A percentile compares a stretch with the other conserved stretches of the same genome.
phyloP scores from a whole-genome alignment of 148 eudicot species.

The Pouteria glomerata region DNA sequence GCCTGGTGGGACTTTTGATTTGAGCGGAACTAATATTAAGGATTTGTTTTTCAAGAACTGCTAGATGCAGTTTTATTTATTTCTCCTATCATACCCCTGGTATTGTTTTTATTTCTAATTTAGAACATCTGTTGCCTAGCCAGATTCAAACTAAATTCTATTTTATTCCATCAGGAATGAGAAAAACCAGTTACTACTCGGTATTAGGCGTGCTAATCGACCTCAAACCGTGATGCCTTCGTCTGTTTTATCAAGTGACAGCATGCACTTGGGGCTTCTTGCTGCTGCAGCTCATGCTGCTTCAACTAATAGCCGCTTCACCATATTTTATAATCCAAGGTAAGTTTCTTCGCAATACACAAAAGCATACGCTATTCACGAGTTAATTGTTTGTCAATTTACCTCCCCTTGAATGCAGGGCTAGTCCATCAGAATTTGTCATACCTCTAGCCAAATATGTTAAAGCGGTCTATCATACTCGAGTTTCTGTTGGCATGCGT shows the following conservation, averaged over 20 bases:
- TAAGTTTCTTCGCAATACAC: neutral
- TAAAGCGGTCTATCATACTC: conserved; percentile 47
- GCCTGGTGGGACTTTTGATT: neutral
- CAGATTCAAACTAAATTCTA: neutral
- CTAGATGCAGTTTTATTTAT: neutral
- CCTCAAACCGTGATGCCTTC: conserved; percentile 66
- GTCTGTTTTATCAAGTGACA: conserved; percentile 61
- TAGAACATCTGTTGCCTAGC: neutral
- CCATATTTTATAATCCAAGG: conserved; percentile 66
- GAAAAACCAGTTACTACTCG: conserved; percentile 54
- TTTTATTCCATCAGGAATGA: conserved; percentile 42
- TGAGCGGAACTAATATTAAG: neutral
- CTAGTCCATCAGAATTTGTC: conserved; percentile 48
- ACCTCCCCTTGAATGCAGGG: conserved; percentile 25
- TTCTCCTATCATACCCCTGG: neutral
- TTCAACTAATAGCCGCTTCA: conserved; percentile 53
- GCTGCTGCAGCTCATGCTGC: conserved; percentile 75
- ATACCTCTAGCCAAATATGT: conserved; percentile 45
- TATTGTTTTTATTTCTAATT: no score
- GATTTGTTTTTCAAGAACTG: neutral
- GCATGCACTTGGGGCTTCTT: conserved; percentile 67
- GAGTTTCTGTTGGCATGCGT: conserved; percentile 63
- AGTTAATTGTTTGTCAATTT: neutral
- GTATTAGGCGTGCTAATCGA: conserved; percentile 59
- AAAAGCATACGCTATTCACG: neutral